These are phyloP conservation scores for Coix lacrymajobi DNA, from an alignment of 176 grass and related monocot genomes.

Conservation along the genomic window DNA sequence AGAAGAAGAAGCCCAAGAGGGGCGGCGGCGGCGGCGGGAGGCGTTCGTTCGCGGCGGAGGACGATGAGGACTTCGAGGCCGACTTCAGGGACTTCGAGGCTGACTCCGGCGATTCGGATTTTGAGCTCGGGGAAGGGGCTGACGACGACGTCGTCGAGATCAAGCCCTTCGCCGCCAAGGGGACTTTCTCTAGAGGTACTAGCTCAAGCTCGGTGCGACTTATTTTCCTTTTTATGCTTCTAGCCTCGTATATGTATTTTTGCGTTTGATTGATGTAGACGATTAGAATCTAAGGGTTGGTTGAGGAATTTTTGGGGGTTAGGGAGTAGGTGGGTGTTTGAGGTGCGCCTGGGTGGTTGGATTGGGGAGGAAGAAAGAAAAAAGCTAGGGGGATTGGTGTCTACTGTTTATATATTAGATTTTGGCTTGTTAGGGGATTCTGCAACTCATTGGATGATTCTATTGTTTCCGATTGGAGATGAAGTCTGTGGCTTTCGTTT, in stretches of 20 bases:
- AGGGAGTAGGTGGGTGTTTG: neutral
- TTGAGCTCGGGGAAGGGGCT: constrained; percentile 6
- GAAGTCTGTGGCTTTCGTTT: neutral
- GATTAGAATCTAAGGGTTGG: neutral
- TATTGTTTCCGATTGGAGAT: neutral
- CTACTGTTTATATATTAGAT: neutral
- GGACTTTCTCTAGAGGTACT: constrained; percentile 43
- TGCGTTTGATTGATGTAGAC: constrained; percentile 16
- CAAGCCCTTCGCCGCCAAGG: constrained; percentile 36
- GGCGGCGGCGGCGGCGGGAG: constrained; percentile 4
- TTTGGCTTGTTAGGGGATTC: neutral
- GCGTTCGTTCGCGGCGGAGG: constrained; percentile 21
- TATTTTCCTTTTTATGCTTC: neutral
- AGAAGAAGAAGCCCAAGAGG: constrained; percentile 52
- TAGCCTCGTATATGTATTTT: neutral
- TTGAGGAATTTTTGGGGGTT: neutral
- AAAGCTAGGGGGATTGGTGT: neutral
- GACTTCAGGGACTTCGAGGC: constrained; percentile 64
- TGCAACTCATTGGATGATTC: neutral
- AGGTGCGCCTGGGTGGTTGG: neutral
- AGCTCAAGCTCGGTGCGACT: neutral
- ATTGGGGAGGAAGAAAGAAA: neutral
- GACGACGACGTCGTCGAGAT: constrained; percentile 50
- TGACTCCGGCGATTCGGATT: constrained; percentile 39
- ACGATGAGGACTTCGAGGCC: constrained; percentile 63